Percentiles rank a stretch among this genome's conserved stretches.
Evolutionary conservation across 2,329 filamentous ascomycete genomes (phyloP).

Genomic region (Nigrospora sphaerica): DNA sequence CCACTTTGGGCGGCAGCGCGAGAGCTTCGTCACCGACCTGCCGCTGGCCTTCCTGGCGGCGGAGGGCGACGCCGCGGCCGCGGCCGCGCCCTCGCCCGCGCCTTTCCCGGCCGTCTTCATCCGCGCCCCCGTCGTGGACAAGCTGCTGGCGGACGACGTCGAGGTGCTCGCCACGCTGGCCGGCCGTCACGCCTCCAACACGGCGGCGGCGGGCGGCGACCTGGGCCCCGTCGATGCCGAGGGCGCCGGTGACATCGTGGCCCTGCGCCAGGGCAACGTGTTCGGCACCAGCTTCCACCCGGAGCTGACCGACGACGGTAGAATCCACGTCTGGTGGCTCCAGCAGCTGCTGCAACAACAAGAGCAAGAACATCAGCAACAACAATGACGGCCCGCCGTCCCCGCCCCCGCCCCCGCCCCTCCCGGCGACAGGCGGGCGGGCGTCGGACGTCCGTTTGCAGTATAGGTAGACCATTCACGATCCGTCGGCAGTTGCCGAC

Average conservation of each 20-base stretch:
- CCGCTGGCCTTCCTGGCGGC: constrained; percentile 61
- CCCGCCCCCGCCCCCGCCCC: background rate
- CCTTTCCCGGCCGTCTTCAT: constrained; percentile 87
- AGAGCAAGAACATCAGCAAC: background rate
- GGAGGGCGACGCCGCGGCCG: constrained; percentile 7
- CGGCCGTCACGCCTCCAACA: constrained; percentile 27
- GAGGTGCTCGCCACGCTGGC: constrained; percentile 46
- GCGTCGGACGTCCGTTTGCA: too few species aligned
- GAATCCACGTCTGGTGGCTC: constrained; percentile 94
- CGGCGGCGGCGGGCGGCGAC: constrained; percentile 26
- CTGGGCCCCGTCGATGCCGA: constrained; percentile 16
- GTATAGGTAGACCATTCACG: too few species aligned
- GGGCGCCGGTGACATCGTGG: constrained; percentile 70
- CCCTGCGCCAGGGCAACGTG: constrained; percentile 83
- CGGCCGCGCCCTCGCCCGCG: constrained; percentile 7
- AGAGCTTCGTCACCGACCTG: constrained; percentile 78
- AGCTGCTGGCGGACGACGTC: constrained; percentile 47
- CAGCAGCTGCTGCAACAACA: constrained; percentile 1
- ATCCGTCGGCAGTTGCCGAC: too few species aligned
- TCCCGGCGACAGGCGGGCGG: constrained; percentile 8
- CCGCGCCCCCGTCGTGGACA: constrained; percentile 86
- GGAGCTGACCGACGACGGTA: constrained; percentile 77
- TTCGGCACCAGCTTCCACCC: constrained; percentile 95
- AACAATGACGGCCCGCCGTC: background rate
- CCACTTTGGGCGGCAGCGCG: constrained; percentile 88